Evolutionary conservation across 2,329 filamentous ascomycete species (phyloP).

Genomic region (Aureobasidium sp.): DNA sequence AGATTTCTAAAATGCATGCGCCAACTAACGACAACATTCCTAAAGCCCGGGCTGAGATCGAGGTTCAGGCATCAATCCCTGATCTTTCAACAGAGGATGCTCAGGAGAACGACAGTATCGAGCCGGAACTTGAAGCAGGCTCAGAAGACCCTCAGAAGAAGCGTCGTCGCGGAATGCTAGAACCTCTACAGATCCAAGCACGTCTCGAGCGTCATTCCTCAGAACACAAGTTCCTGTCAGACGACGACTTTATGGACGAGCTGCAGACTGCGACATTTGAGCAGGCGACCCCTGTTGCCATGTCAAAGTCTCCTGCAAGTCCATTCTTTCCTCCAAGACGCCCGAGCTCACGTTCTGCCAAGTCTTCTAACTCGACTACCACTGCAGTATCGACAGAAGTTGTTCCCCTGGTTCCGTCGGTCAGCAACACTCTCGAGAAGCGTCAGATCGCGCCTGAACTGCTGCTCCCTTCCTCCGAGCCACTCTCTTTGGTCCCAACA

Average conservation of each 20-base stretch:
- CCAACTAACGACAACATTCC: too few relatives aligned
- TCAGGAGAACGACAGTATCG: slow-evolving; percentile 2
- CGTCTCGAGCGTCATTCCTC: slow-evolving; percentile 34
- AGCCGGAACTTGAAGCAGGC: neutral
- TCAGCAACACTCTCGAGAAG: neutral
- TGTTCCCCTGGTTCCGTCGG: neutral
- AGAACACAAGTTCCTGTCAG: slow-evolving; percentile 52
- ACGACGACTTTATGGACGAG: slow-evolving; percentile 67
- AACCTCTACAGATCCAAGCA: slow-evolving; percentile 33
- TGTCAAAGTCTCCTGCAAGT: slow-evolving; percentile 76
- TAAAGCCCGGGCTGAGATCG: neutral
- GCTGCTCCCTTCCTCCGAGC: neutral
- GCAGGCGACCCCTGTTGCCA: slow-evolving; percentile 71
- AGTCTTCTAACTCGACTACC: slow-evolving; percentile 21
- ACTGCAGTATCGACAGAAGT: slow-evolving; percentile 3
- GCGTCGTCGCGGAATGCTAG: slow-evolving; percentile 32
- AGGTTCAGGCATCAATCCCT: neutral
- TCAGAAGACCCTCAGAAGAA: slow-evolving; percentile 27
- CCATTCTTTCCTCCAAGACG: slow-evolving; percentile 47
- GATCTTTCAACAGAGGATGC: neutral
- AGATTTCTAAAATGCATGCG: too few relatives aligned
- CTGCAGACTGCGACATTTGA: slow-evolving; percentile 73
- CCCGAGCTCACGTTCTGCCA: slow-evolving; percentile 22
- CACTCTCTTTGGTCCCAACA: neutral
- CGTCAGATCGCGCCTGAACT: neutral